Conservation (phyloP, 257 asterid species). For the Lycium barbarum region DNA sequence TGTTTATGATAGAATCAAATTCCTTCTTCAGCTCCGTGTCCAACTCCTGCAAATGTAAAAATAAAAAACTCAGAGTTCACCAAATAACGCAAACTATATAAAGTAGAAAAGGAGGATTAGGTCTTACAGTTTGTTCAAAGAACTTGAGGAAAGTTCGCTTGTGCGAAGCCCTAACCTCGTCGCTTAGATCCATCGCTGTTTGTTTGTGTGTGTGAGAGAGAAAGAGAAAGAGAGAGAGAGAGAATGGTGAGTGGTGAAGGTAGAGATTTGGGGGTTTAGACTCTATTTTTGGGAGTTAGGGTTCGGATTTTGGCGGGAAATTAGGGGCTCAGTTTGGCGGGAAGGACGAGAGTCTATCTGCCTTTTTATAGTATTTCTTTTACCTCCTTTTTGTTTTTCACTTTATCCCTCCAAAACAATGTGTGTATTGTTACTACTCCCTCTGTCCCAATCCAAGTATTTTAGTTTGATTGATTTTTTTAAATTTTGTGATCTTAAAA, state of each 20-base stretch:
- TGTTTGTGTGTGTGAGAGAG: slow-evolving; percentile 20
- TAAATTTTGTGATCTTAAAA: no score
- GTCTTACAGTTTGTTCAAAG: slow-evolving; percentile 80
- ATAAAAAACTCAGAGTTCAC: not conserved
- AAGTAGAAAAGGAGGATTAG: not conserved
- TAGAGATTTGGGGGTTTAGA: not conserved
- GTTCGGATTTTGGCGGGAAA: slow-evolving; percentile 64
- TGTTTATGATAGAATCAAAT: slow-evolving; percentile 64
- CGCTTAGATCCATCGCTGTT: slow-evolving; percentile 79
- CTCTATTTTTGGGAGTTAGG: slow-evolving; percentile 29
- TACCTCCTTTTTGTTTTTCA: slow-evolving; percentile 10
- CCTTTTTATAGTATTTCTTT: not conserved
- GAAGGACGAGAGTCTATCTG: slow-evolving; percentile 24
- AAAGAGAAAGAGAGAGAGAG: slow-evolving; percentile 3
- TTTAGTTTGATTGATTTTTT: no score
- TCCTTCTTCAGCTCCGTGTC: slow-evolving; percentile 62
- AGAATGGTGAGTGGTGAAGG: not conserved
- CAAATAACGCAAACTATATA: not conserved
- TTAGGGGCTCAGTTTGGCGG: slow-evolving; percentile 52
- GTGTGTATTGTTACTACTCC: not conserved
- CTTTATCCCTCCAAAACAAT: not conserved
- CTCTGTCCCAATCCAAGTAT: no score
- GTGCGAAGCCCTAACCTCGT: slow-evolving; percentile 78
- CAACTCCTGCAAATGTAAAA: slow-evolving; percentile 51
- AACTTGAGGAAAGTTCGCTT: slow-evolving; percentile 83